phyloP scores from a whole-genome alignment of 164 flowering plant species.

The Cinnamomum chago region DNA sequence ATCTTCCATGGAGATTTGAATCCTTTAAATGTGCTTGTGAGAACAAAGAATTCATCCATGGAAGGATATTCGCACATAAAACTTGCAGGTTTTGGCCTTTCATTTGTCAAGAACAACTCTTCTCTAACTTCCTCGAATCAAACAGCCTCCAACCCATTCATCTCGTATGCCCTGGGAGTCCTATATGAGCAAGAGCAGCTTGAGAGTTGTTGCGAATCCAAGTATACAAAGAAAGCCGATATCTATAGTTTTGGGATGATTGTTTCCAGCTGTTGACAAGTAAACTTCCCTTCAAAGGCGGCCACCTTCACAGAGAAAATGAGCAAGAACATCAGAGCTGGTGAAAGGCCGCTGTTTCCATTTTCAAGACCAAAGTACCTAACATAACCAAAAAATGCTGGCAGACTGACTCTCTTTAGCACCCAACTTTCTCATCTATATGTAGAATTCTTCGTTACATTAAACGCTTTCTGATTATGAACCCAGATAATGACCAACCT shows the following conservation, averaged over 20 bases:
- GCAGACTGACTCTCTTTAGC: slow-evolving; percentile 60
- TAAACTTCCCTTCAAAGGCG: slow-evolving; percentile 76
- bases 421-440: slow-evolving; percentile 77
- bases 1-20: slow-evolving; percentile 71
- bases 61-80: slow-evolving; percentile 66
- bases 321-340: slow-evolving; percentile 69
- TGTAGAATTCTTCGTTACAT: slow-evolving; percentile 67
- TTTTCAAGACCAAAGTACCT: slow-evolving; percentile 62
- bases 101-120: slow-evolving; percentile 23
- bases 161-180: slow-evolving; percentile 89
- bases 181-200: slow-evolving; percentile 50
- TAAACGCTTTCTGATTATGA: slow-evolving; percentile 66
- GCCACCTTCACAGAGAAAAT: slow-evolving; percentile 80
- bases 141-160: slow-evolving; percentile 29
- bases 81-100: slow-evolving; percentile 59
- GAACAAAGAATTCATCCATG: slow-evolving; percentile 29
- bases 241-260: slow-evolving; percentile 92
- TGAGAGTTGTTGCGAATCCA: slow-evolving; percentile 18
- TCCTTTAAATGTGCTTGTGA: slow-evolving; percentile 58
- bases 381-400: slow-evolving; percentile 75
- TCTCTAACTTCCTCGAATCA: slow-evolving; percentile 21
- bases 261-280: slow-evolving; percentile 84
- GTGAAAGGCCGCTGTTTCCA: slow-evolving; percentile 89
- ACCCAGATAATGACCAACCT: slow-evolving; percentile 53
- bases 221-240: no score